A percentile compares a stretch with the other conserved stretches of the same genome.
These are phyloP conservation scores for Saccharum officinarum DNA, from an alignment of 176 grass and related monocot species.

Conservation along the genomic window DNA sequence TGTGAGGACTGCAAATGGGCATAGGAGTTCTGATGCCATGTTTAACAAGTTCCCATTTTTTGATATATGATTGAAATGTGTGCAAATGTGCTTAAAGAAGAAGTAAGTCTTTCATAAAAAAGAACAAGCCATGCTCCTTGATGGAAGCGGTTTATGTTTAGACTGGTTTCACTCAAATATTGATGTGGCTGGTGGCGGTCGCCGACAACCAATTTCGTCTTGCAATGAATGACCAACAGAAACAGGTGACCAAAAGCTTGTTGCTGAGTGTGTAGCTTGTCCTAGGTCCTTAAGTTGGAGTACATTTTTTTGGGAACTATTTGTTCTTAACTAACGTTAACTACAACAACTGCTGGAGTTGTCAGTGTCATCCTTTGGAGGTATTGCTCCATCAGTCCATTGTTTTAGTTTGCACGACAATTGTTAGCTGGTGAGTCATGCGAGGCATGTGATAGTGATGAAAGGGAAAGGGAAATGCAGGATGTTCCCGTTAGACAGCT, in stretches of 20 bases:
- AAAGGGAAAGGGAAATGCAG: background rate
- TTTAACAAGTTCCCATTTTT: background rate
- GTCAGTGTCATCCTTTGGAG: background rate
- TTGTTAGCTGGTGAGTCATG: conserved; percentile 8
- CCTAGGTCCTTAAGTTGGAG: background rate
- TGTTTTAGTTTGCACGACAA: background rate
- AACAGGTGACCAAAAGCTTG: conserved; percentile 2
- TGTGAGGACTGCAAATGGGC: background rate
- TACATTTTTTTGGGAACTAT: background rate
- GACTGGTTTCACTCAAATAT: conserved; percentile 12
- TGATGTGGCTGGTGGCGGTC: conserved; percentile 7
- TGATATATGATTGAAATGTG: background rate
- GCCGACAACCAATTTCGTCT: background rate
- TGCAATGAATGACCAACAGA: conserved; percentile 19
- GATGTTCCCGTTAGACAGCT: background rate
- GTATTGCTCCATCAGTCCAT: background rate
- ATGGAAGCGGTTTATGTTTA: background rate
- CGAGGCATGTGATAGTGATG: background rate
- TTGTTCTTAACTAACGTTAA: background rate
- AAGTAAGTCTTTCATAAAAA: background rate
- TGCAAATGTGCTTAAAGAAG: background rate
- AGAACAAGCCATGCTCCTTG: background rate
- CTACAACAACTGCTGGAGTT: background rate
- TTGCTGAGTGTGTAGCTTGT: conserved; percentile 4
- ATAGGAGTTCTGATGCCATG: background rate